A percentile compares a stretch with the other conserved stretches of the same genome.
These are phyloP conservation scores for Discostella pseudostelligera DNA, from an alignment of 108 stramenopile species.

Conservation along the genomic window DNA sequence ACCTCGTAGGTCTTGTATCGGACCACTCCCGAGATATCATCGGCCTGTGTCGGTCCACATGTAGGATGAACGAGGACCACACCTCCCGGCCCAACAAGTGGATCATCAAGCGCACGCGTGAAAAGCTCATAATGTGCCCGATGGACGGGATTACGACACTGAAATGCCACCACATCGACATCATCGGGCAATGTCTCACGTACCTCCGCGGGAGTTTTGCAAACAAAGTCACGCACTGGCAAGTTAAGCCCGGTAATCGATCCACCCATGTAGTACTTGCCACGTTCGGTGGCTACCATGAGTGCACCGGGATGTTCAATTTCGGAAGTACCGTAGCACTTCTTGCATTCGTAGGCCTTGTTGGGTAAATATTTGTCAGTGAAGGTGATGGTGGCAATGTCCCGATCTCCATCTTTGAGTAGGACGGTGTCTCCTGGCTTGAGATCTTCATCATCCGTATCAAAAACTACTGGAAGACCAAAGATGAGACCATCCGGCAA, in stretches of 20 bases:
- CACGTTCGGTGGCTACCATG: constrained; percentile 98
- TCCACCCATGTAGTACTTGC: constrained; percentile 98
- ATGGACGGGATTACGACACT: constrained; percentile 99
- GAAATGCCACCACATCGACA: constrained; percentile 98
- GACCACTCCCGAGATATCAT: constrained; percentile 89
- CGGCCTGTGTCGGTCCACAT: constrained; percentile 98
- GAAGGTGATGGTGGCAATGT: constrained; percentile 94
- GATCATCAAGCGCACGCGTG: constrained; percentile 96
- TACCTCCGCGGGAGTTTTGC: constrained; percentile 95
- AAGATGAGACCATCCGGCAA: constrained; percentile 94
- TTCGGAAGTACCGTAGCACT: constrained; percentile 96
- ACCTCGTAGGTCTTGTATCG: constrained; percentile 99
- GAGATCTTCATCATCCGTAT: constrained; percentile 91
- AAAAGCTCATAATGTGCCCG: constrained; percentile 99
- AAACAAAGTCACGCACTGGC: constrained; percentile 96
- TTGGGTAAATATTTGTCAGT: constrained; percentile 92
- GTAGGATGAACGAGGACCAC: constrained; percentile 99
- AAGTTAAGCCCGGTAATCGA: constrained; percentile 95
- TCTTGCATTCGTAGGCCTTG: constrained; percentile 90
- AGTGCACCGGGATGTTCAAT: constrained; percentile 97
- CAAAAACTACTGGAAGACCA: constrained; percentile 97
- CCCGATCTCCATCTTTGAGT: constrained; percentile 92
- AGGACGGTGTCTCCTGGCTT: constrained; percentile 89
- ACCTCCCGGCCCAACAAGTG: constrained; percentile 82
- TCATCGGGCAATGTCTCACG: constrained; percentile 91